Evolutionary conservation across 306 rosid genomes (phyloP).

Genomic region (Senna tora): DNA sequence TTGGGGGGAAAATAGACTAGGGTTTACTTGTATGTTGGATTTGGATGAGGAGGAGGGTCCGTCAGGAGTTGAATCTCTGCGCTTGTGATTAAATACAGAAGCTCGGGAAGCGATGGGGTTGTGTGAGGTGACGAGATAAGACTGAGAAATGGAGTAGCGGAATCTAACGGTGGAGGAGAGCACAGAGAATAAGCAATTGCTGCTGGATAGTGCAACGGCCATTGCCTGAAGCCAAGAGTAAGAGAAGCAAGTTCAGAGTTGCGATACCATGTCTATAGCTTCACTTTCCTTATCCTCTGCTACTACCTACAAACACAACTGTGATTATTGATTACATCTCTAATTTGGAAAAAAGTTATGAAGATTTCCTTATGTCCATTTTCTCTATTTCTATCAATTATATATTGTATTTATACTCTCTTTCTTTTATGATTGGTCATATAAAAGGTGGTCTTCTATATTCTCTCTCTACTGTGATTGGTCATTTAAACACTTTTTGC

Average conservation of each 20-base stretch:
- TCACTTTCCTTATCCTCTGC: conserved; percentile 26
- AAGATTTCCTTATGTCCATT: no score
- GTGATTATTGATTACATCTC: no score
- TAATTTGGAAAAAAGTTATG: no score
- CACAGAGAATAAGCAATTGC: conserved; percentile 62
- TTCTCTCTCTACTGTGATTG: no score
- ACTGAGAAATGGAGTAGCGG: conserved; percentile 43
- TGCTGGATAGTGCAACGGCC: conserved; percentile 71
- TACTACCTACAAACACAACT: no score
- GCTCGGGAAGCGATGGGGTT: conserved; percentile 42
- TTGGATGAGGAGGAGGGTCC: conserved; percentile 39
- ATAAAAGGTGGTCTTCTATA: no score
- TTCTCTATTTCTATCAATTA: no score
- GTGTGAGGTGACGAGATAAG: conserved; percentile 35
- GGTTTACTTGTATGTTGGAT: conserved; percentile 42
- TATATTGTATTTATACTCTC: no score
- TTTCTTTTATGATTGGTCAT: no score
- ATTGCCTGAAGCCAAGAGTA: conserved; percentile 36
- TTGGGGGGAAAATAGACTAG: not conserved
- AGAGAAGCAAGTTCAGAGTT: not conserved
- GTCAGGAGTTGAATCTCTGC: conserved; percentile 34
- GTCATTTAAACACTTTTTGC: no score
- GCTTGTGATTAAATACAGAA: conserved; percentile 29
- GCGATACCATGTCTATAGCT: not conserved
- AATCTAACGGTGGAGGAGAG: conserved; percentile 57